Conservation (phyloP, 495 filamentous ascomycete genomes). For the Hyaloscypha hepaticicola region DNA sequence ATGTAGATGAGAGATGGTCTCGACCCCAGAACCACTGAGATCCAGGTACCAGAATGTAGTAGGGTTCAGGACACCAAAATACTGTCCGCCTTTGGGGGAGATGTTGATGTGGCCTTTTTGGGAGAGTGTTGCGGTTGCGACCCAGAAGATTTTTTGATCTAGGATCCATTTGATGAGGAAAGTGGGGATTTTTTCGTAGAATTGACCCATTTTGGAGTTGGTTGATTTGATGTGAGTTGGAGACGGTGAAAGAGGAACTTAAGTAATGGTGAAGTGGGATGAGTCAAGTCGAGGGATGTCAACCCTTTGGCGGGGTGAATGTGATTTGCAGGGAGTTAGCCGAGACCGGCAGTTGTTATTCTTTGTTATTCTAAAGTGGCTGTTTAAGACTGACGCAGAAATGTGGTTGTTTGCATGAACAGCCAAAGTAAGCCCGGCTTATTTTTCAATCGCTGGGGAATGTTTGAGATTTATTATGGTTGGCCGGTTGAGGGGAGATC, state of each 20-base stretch:
- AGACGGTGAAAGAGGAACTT: background rate
- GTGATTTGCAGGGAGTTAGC: background rate
- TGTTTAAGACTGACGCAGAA: background rate
- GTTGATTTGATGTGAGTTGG: background rate
- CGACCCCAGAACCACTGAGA: slow-evolving; percentile 65
- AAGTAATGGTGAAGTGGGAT: background rate
- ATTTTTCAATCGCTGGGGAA: too few relatives aligned
- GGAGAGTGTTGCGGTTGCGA: slow-evolving; percentile 61
- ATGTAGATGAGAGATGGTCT: slow-evolving; percentile 71
- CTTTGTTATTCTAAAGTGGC: too few relatives aligned
- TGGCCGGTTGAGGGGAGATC: background rate
- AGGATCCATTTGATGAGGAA: slow-evolving; percentile 57
- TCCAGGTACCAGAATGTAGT: slow-evolving; percentile 70
- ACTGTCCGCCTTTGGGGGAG: slow-evolving; percentile 66
- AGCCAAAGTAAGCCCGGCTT: background rate
- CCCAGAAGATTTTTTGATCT: slow-evolving; percentile 65
- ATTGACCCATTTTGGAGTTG: slow-evolving; percentile 54
- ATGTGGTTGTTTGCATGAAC: background rate
- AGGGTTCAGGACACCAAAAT: slow-evolving; percentile 57
- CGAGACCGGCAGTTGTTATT: background rate
- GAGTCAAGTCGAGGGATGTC: background rate
- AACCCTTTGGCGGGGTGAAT: background rate
- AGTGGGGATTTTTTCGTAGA: slow-evolving; percentile 58
- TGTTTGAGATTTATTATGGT: background rate
- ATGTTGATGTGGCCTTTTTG: slow-evolving; percentile 60